Evolutionary conservation across 306 rosid species (phyloP).

Genomic region (Citrullus colocynthis): DNA sequence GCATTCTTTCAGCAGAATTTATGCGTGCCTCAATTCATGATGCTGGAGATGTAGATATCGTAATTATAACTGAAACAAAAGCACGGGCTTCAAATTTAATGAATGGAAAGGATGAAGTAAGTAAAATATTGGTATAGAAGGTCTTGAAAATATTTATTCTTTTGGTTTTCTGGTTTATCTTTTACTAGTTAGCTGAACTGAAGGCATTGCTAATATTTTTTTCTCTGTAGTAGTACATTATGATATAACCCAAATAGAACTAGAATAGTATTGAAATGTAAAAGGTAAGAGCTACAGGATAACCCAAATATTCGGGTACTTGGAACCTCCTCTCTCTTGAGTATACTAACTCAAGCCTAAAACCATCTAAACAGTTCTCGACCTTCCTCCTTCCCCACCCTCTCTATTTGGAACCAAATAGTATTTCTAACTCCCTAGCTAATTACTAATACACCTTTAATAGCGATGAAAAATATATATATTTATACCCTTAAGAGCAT

Average conservation of each 20-base stretch:
- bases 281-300: neutral
- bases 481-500: too few species aligned
- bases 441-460: too few species aligned
- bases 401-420: too few species aligned
- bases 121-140: slow-evolving; percentile 15
- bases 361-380: neutral
- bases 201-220: neutral
- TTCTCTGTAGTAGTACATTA: neutral
- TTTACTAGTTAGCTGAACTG: neutral
- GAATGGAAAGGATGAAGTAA: slow-evolving; percentile 76
- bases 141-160: neutral
- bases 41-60: slow-evolving; percentile 52
- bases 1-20: slow-evolving; percentile 98
- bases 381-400: neutral
- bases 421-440: too few species aligned
- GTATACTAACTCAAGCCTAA: neutral
- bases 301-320: neutral
- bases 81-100: slow-evolving; percentile 54
- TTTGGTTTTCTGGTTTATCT: neutral
- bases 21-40: slow-evolving; percentile 68
- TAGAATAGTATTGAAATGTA: too few species aligned
- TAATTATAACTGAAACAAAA: slow-evolving; percentile 64
- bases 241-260: neutral
- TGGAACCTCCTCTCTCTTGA: neutral
- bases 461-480: neutral